These are phyloP conservation scores for Russula abietina DNA, from an alignment of 768 basidiomycete species.

Conservation along the genomic window DNA sequence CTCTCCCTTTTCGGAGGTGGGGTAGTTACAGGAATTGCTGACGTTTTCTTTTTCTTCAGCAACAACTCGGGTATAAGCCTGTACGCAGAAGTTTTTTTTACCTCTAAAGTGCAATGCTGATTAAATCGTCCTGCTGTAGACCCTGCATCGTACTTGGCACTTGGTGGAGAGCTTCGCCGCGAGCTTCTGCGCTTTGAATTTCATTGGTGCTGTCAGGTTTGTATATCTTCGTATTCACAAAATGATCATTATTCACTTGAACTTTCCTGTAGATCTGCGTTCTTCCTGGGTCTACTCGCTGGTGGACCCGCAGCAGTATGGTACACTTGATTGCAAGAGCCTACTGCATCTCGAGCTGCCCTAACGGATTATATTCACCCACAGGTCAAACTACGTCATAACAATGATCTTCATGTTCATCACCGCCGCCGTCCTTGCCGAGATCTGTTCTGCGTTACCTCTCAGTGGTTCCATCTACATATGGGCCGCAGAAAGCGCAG, in stretches of 20 bases:
- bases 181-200: constrained; percentile 84
- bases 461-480: constrained; percentile 90
- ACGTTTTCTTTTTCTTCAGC: constrained; percentile 44
- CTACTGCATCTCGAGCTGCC: background rate
- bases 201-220: constrained; percentile 81
- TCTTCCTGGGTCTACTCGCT: constrained; percentile 77
- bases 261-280: constrained; percentile 46
- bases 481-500: constrained; percentile 92
- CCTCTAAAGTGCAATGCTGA: background rate
- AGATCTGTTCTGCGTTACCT: constrained; percentile 84
- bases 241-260: constrained; percentile 11
- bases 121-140: constrained; percentile 37
- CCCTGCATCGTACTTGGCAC: constrained; percentile 83
- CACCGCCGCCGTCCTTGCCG: constrained; percentile 80
- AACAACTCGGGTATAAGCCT: constrained; percentile 74
- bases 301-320: constrained; percentile 87
- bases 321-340: constrained; percentile 33
- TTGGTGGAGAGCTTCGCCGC: constrained; percentile 81
- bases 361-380: constrained; percentile 14
- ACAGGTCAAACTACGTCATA: constrained; percentile 78
- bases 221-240: constrained; percentile 11
- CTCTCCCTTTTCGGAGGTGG: constrained; percentile 36
- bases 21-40: constrained; percentile 40
- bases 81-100: constrained; percentile 37
- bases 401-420: constrained; percentile 85